These are phyloP conservation scores for Colletotrichum scovillei DNA, from an alignment of 2,329 filamentous ascomycete genomes.

Conservation along the genomic window DNA sequence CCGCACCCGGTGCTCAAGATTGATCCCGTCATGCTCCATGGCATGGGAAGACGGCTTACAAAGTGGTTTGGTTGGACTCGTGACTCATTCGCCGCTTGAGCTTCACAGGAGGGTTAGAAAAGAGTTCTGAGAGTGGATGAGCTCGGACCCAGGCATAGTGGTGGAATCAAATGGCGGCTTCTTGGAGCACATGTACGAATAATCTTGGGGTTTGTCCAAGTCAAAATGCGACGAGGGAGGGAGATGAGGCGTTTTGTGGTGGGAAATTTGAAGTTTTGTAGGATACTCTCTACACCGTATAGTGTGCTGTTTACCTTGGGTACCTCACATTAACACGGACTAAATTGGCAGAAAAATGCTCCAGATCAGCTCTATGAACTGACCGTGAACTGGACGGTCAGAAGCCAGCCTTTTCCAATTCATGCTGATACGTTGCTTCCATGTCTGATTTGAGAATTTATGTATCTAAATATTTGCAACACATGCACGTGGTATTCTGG, in stretches of 20 bases:
- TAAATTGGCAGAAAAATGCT: not conserved
- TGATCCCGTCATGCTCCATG: conserved; percentile 15
- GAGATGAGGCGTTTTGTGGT: too few species aligned
- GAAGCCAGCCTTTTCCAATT: too few species aligned
- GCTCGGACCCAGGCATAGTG: not conserved
- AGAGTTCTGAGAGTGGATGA: not conserved
- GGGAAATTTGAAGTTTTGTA: too few species aligned
- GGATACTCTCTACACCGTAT: not conserved
- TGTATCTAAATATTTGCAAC: too few species aligned
- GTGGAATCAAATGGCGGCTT: not conserved
- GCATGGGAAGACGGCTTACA: conserved; percentile 3
- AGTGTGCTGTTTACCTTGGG: too few species aligned
- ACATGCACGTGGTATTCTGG: too few species aligned
- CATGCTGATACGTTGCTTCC: too few species aligned
- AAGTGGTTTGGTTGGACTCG: not conserved
- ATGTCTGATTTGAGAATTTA: too few species aligned
- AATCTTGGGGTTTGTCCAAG: too few species aligned
- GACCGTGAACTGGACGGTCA: not conserved
- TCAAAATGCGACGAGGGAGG: too few species aligned
- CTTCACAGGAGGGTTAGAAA: not conserved
- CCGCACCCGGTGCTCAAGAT: conserved; percentile 28
- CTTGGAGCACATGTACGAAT: too few species aligned
- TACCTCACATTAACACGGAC: too few species aligned
- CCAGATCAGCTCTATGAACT: not conserved
- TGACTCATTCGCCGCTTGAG: not conserved